Base-by-base conservation (phyloP, 2,329 filamentous ascomycete genomes). In the Beauveria sp. region DNA sequence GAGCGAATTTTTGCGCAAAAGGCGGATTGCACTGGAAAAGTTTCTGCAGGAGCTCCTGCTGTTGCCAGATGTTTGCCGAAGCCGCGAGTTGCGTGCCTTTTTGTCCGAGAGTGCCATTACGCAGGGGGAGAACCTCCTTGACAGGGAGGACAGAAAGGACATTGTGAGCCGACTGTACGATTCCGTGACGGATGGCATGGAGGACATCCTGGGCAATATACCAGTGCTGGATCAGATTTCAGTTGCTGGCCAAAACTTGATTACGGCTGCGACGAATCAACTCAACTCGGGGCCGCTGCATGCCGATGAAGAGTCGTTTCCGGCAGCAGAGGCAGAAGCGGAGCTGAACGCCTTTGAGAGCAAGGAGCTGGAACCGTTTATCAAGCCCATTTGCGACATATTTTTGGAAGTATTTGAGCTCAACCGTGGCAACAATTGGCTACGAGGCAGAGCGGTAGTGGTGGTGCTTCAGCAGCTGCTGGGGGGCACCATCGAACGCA, bases 351-450 rank as follows among this genome's bases (percentile, higher is more conserved):
- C 93, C 0, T 98, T 96, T 69, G 93, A 98, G 74, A 88, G 90
- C 70, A 88, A 87, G 69, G 91, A 96, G 68, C 80, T 92, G 2
- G 92, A 96, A 70, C 95, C 95, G 1, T 98, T 99, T 70, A 95
- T 99, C 69, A 99, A 97, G 72, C 96, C 95, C 4, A 97, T 99
- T 64, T 97, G 93, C 74, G 95, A 99, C 73, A 87, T 99, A 63
- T 99, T 99, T 99, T 83, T 99, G 18, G 95, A 99, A 72, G 85
- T 92, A 0, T 99, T 99, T 70, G 93, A 96, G 70, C 82, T 99
- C 45, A 96, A 97, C 73, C 87, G 89, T 63, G 93, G 93, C 46
- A 97, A 96, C 74, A 98, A 96, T 73, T 99, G 95, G 96, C 85
- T 99, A 4, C 89, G 96, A 46, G 96, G 95, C 1, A 87, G 95